A percentile compares a stretch with the other conserved stretches of the same genome.
Conservation (phyloP, 129 eudicot species). For the Lactuca sativa region DNA sequence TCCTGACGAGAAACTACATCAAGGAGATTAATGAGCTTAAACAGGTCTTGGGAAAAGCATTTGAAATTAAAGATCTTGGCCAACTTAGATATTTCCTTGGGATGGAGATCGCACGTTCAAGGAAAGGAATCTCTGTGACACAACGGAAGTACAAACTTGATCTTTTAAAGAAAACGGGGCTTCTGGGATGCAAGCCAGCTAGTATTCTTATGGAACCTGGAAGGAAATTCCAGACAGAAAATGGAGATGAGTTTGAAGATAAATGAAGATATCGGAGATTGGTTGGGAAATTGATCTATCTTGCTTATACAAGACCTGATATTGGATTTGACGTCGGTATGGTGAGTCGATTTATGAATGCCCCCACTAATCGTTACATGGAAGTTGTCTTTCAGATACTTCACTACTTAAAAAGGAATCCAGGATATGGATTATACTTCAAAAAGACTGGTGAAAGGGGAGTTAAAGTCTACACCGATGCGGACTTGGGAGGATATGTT, state of each 20-base stretch:
- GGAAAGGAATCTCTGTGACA: neutral
- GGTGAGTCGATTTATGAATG: neutral
- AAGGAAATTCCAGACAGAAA: neutral
- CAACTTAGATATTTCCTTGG: neutral
- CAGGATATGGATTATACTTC: neutral
- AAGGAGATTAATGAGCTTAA: neutral
- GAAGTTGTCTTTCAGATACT: neutral
- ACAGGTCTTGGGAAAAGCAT: neutral
- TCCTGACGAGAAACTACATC: neutral
- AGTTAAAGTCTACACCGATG: too few species aligned
- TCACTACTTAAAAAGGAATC: neutral
- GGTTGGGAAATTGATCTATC: neutral
- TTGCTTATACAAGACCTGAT: neutral
- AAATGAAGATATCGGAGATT: neutral
- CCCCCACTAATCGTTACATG: neutral
- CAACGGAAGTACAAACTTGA: neutral
- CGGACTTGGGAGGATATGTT: too few species aligned
- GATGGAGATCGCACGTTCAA: neutral
- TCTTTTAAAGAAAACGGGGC: too few species aligned
- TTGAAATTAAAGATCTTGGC: neutral
- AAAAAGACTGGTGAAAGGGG: neutral
- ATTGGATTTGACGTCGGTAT: neutral
- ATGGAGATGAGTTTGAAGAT: neutral
- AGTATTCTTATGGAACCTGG: neutral
- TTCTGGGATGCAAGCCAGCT: neutral